These are phyloP conservation scores for Cyberlindnera mycetangii DNA, from an alignment of 805 yeast genomes.

Conservation along the genomic window DNA sequence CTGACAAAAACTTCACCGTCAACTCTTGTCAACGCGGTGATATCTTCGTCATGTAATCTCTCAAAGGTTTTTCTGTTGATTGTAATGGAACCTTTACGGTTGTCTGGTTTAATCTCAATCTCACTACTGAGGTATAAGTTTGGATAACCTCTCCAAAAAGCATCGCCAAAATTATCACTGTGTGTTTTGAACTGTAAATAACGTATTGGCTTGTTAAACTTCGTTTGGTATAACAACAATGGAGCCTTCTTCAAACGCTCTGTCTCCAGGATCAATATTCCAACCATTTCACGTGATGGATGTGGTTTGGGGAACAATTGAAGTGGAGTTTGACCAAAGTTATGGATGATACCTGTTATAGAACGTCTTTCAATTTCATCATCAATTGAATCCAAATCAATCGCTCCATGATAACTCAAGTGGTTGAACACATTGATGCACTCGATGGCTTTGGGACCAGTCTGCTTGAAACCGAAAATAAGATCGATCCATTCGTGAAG, in stretches of 20 bases:
- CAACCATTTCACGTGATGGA: constrained; percentile 43
- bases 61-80: constrained; percentile 29
- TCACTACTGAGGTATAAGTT: constrained; percentile 27
- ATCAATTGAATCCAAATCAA: constrained; percentile 67
- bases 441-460: constrained; percentile 64
- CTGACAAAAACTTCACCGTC: constrained; percentile 31
- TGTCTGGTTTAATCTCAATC: constrained; percentile 25
- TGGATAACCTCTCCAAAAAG: constrained; percentile 52
- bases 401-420: constrained; percentile 80
- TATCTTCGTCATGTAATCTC: constrained; percentile 30
- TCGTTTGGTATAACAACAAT: constrained; percentile 41
- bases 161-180: constrained; percentile 30
- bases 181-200: constrained; percentile 43
- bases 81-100: constrained; percentile 21
- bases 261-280: constrained; percentile 35
- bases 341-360: constrained; percentile 79
- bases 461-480: constrained; percentile 77
- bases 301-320: constrained; percentile 72
- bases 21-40: constrained; percentile 28
- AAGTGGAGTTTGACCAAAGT: constrained; percentile 88
- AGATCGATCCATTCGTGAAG: constrained; percentile 84
- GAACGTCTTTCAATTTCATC: constrained; percentile 76
- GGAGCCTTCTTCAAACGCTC: constrained; percentile 35
- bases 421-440: constrained; percentile 79
- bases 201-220: constrained; percentile 38